phyloP scores from a whole-genome alignment of 2,329 filamentous ascomycete genomes.

The Pseudogymnoascus sp. region DNA sequence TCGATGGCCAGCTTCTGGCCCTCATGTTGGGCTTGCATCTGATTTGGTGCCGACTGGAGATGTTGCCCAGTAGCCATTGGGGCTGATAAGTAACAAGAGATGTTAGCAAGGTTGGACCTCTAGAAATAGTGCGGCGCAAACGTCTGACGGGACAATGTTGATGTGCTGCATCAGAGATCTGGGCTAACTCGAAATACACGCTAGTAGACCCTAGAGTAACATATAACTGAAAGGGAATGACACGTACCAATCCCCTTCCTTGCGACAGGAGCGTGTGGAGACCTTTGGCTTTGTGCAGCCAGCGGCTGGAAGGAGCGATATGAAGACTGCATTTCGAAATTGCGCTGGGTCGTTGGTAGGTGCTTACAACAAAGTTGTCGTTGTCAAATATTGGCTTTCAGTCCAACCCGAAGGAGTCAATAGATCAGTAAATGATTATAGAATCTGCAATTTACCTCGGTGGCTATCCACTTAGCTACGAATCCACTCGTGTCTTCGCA shows the following conservation, averaged over 20 bases:
- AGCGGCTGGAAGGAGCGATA: conserved; percentile 24
- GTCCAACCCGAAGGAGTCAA: not conserved
- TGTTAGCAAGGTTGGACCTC: conserved; percentile 8
- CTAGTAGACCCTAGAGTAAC: conserved; percentile 6
- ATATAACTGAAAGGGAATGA: conserved; percentile 11
- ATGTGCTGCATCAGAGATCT: conserved; percentile 1
- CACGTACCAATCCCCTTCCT: conserved; percentile 31
- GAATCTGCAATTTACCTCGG: conserved; percentile 4
- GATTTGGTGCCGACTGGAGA: conserved; percentile 37
- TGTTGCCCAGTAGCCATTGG: conserved; percentile 27
- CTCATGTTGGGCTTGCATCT: conserved; percentile 43
- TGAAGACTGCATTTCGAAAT: conserved; percentile 24
- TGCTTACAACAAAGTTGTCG: not conserved
- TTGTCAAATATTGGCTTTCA: not conserved
- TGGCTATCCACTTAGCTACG: not conserved
- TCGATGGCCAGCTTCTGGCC: conserved; percentile 49
- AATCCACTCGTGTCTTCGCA: conserved; percentile 6
- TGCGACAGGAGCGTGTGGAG: conserved; percentile 24
- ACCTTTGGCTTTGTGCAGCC: conserved; percentile 17
- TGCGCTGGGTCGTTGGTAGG: not conserved
- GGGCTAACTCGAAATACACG: conserved; percentile 5
- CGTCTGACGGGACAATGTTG: conserved; percentile 1
- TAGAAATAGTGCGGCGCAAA: conserved; percentile 1
- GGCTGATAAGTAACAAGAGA: conserved; percentile 17
- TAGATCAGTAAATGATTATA: not conserved